phyloP scores from a whole-genome alignment of 768 basidiomycete species.

The Mycena epipterygia region DNA sequence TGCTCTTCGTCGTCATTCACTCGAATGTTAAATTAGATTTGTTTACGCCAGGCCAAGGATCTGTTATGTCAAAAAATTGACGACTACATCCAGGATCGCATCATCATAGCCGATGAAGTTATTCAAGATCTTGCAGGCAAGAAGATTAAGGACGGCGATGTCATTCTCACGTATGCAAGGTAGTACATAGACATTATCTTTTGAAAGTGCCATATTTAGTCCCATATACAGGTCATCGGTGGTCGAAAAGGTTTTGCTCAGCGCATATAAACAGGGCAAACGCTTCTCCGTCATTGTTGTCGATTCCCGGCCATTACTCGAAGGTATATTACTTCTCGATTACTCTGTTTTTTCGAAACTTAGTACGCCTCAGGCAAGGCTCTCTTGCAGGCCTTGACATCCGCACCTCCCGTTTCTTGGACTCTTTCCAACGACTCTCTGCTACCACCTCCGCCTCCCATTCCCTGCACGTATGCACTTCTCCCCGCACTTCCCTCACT shows the following conservation, averaged over 20 bases:
- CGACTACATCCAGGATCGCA: constrained; percentile 93
- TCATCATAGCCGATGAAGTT: constrained; percentile 93
- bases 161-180: constrained; percentile 95
- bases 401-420: constrained; percentile 52
- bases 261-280: constrained; percentile 80
- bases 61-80: constrained; percentile 88
- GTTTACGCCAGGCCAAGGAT: constrained; percentile 81
- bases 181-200: constrained; percentile 40
- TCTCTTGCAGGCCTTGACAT: constrained; percentile 77
- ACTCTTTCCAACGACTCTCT: constrained; percentile 34
- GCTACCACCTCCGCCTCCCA: constrained; percentile 53
- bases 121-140: constrained; percentile 90
- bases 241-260: constrained; percentile 89
- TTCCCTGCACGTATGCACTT: constrained; percentile 94
- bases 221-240: constrained; percentile 82
- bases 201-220: constrained; percentile 22
- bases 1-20: constrained; percentile 1
- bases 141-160: constrained; percentile 96
- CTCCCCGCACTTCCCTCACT: constrained; percentile 86
- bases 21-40: constrained; percentile 17
- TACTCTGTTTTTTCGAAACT: neutral
- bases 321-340: constrained; percentile 68
- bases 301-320: constrained; percentile 94
- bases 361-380: constrained; percentile 72
- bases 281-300: constrained; percentile 92